phyloP scores from a whole-genome alignment of 805 yeast species.

The Debaryomyces tyrocola region DNA sequence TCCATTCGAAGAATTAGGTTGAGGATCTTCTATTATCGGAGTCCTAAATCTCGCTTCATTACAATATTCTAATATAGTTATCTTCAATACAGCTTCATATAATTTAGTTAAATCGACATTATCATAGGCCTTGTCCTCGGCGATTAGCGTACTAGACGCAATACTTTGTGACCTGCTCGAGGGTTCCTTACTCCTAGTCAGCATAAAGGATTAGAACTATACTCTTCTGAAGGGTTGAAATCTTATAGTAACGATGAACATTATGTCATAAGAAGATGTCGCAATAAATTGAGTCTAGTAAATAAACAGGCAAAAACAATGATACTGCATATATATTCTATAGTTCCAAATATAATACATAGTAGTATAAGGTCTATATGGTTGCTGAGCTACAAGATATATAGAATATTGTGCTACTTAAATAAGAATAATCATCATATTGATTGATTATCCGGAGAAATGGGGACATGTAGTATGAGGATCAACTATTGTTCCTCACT shows the following conservation, averaged over 20 bases:
- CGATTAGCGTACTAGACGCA: constrained; percentile 20
- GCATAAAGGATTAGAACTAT: constrained; percentile 4
- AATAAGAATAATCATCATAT: too few species aligned
- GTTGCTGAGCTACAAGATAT: too few species aligned
- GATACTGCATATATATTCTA: background rate
- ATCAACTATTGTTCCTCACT: too few species aligned
- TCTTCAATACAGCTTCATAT: constrained; percentile 54
- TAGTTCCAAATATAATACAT: too few species aligned
- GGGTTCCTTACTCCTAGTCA: constrained; percentile 8
- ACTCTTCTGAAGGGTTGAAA: background rate
- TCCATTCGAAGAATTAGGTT: background rate
- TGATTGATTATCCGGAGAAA: too few species aligned
- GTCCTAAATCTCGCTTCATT: constrained; percentile 63
- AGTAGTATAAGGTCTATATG: too few species aligned
- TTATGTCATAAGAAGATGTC: too few species aligned
- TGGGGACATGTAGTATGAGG: too few species aligned
- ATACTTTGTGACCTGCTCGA: constrained; percentile 22
- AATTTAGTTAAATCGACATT: constrained; percentile 27
- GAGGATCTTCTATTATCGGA: constrained; percentile 11
- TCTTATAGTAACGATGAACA: too few species aligned
- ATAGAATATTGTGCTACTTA: too few species aligned
- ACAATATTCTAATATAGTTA: constrained; percentile 57
- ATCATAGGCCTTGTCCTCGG: constrained; percentile 17
- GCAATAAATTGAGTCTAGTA: background rate
- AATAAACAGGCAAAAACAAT: background rate